These are phyloP conservation scores for Yamadazyma oceani DNA, from an alignment of 1,139 yeast genomes.

Conservation along the genomic window DNA sequence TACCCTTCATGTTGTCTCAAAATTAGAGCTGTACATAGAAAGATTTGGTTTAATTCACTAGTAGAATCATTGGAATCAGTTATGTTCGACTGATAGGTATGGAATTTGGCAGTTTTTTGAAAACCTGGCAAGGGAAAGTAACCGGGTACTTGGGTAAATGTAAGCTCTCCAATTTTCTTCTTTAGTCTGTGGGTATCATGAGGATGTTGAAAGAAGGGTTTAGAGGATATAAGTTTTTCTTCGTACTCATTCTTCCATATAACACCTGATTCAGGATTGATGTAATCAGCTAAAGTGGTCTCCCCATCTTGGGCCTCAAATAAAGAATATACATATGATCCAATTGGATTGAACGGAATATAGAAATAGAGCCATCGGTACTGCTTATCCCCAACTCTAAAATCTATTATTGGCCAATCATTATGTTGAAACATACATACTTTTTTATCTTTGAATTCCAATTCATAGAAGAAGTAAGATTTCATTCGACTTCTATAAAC, in stretches of 20 bases:
- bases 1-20: slow-evolving; percentile 6
- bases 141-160: slow-evolving; percentile 3
- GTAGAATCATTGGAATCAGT: slow-evolving; percentile 1
- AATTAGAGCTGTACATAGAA: slow-evolving; percentile 4
- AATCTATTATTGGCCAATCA: slow-evolving; percentile 3
- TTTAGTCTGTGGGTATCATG: slow-evolving; percentile 3
- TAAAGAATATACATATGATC: slow-evolving; percentile 4
- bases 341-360: neutral
- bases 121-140: slow-evolving; percentile 1
- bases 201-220: neutral
- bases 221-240: no score
- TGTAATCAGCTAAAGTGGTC: slow-evolving; percentile 1
- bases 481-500: slow-evolving; percentile 2
- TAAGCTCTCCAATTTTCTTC: slow-evolving; percentile 5
- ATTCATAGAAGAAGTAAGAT: slow-evolving; percentile 1
- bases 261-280: slow-evolving; percentile 1
- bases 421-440: slow-evolving; percentile 3
- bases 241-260: neutral
- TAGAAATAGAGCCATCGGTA: slow-evolving; percentile 7
- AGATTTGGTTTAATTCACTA: neutral
- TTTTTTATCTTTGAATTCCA: slow-evolving; percentile 2
- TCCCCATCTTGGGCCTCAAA: slow-evolving; percentile 5
- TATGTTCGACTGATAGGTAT: neutral
- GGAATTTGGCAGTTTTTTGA: slow-evolving; percentile 7
- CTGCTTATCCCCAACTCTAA: slow-evolving; percentile 4